Conservation (phyloP, 2,329 filamentous ascomycete genomes). For the Cryphonectria japonica region DNA sequence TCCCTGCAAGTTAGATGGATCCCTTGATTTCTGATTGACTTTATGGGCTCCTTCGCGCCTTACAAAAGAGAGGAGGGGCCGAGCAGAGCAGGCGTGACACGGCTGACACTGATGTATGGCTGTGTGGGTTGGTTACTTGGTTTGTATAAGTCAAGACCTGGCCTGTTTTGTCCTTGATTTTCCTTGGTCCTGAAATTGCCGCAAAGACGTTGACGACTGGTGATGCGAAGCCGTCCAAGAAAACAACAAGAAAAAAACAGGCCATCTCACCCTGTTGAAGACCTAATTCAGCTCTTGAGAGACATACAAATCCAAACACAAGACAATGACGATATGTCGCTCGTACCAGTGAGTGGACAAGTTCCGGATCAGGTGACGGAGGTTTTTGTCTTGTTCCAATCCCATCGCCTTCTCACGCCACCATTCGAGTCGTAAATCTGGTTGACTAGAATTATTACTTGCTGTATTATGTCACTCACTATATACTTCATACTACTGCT, state of each 20-base stretch:
- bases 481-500: neutral
- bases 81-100: neutral
- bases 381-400: neutral
- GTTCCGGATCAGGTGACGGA: neutral
- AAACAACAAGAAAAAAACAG: neutral
- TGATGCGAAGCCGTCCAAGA: too few relatives aligned
- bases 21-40: too few relatives aligned
- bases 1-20: conserved; percentile 20
- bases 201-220: neutral
- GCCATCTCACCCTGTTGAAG: neutral
- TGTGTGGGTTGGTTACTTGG: neutral
- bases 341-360: neutral
- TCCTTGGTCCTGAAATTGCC: neutral
- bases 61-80: neutral
- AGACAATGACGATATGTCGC: neutral
- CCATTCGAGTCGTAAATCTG: neutral
- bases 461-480: neutral
- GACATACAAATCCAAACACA: neutral
- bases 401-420: neutral
- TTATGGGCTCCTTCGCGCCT: neutral
- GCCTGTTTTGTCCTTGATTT: neutral
- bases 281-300: neutral
- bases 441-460: neutral
- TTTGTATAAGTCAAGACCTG: neutral
- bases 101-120: neutral